Base-by-base conservation (phyloP, 129 eudicot genomes). In the Tanacetum coccineum region DNA sequence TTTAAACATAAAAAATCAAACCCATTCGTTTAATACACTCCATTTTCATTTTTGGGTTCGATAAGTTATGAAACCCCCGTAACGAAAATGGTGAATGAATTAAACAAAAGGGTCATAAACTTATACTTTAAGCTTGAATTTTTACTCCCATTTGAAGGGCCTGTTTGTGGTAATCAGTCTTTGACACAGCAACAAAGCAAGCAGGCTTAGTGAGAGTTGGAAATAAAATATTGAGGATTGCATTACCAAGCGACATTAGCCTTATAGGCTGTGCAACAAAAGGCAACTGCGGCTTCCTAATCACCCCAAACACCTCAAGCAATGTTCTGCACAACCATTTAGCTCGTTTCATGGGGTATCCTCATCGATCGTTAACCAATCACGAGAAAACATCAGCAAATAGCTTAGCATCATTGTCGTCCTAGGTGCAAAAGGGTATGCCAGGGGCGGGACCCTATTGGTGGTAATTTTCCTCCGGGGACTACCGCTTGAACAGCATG, bases 321-420 rank as follows among this genome's bases (percentile, higher is more conserved):
- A 87, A 19, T n/a, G n/a, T n/a, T n/a, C n/a, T 6, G 87, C 61
- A 32, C 90, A 87, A 74, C 95, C n/a, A n/a, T n/a, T n/a, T n/a
- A n/a, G n/a, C n/a, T n/a, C n/a, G n/a, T n/a, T n/a, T n/a, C n/a
- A n/a, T n/a, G n/a, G n/a, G n/a, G n/a, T n/a, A n/a, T n/a, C n/a
- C n/a, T n/a, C n/a, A n/a, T n/a, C n/a, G n/a, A 87, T 17, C n/a
- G 59, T 77, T 78, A 17, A 81, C 87, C 60, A 87, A 56, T 9
- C 90, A n/a, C 95, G 3, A 87, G 80, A 22, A n/a, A n/a, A 87
- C 80, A 75, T 87, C 83, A 4, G 87, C 95, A 72, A 90, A 87
- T 0, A 66, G 87, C 95, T 90, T 0, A 87, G 83, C 80, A 84
- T 87, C 66, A 87, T 5, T 10, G 95, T 70, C 82, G 84, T 87